phyloP scores from a whole-genome alignment of 805 yeast genomes.

The Hanseniaspora hatyaiensis region DNA sequence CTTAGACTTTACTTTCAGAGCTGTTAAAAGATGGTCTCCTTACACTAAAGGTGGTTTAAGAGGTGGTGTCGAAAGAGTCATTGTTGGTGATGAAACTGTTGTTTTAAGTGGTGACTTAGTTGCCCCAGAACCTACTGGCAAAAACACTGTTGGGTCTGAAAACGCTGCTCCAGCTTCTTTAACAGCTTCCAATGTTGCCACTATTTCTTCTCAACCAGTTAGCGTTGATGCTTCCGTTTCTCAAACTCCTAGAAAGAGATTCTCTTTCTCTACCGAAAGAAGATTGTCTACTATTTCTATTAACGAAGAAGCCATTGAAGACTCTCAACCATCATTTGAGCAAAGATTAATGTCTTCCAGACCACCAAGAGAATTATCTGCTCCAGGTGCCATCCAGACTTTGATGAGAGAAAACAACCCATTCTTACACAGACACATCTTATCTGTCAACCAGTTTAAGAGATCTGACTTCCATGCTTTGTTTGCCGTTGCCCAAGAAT shows the following conservation, averaged over 20 bases:
- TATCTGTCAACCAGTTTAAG: conserved; percentile 77
- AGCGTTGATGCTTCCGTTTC: conserved; percentile 25
- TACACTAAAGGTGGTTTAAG: conserved; percentile 42
- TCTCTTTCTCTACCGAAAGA: conserved; percentile 40
- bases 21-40: conserved; percentile 42
- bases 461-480: conserved; percentile 84
- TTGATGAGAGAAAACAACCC: conserved; percentile 76
- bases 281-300: conserved; percentile 29
- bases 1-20: conserved; percentile 48
- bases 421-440: conserved; percentile 74
- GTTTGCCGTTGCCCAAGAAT: conserved; percentile 95
- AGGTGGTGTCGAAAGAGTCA: conserved; percentile 85
- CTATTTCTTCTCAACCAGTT: conserved; percentile 25
- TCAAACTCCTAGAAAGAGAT: conserved; percentile 38
- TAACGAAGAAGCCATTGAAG: conserved; percentile 29
- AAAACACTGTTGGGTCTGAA: conserved; percentile 18
- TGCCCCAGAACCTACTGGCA: conserved; percentile 50
- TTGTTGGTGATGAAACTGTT: conserved; percentile 63
- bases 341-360: conserved; percentile 52
- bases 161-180: conserved; percentile 34
- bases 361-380: conserved; percentile 60
- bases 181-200: conserved; percentile 26
- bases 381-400: conserved; percentile 67
- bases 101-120: conserved; percentile 73
- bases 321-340: conserved; percentile 35